phyloP scores from a whole-genome alignment of 2,329 filamentous ascomycete species.

The Sclerotinia minor region DNA sequence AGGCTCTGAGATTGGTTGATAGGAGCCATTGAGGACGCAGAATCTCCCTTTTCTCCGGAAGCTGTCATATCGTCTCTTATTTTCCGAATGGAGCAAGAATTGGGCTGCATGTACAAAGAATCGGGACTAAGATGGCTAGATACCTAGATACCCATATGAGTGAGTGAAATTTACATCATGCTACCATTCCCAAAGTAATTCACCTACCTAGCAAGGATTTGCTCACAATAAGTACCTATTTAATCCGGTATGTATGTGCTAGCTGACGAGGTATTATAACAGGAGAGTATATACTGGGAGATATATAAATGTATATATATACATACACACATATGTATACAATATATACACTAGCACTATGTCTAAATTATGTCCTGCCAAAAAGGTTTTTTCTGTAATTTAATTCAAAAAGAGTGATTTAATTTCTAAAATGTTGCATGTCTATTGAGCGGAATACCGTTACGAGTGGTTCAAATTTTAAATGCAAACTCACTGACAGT shows the following conservation, averaged over 20 bases:
- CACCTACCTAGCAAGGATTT: neutral
- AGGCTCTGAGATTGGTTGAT: neutral
- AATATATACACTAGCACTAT: too few relatives aligned
- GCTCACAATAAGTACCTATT: neutral
- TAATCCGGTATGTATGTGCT: neutral
- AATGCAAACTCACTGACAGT: neutral
- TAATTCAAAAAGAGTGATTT: neutral
- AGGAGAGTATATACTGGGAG: neutral
- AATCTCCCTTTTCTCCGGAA: slow-evolving; percentile 16
- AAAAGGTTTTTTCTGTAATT: neutral
- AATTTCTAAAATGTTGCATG: too few relatives aligned
- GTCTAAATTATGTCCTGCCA: neutral
- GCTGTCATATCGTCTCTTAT: slow-evolving; percentile 36
- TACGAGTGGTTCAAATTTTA: too few relatives aligned
- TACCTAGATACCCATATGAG: neutral
- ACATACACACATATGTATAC: too few relatives aligned
- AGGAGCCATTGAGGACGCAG: slow-evolving; percentile 1
- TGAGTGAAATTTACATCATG: slow-evolving; percentile 8
- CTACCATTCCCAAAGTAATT: neutral
- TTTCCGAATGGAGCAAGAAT: slow-evolving; percentile 33
- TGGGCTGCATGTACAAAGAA: slow-evolving; percentile 33
- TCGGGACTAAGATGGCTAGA: neutral
- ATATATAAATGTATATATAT: neutral
- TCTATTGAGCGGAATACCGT: neutral
- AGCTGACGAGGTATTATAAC: neutral